phyloP scores from a whole-genome alignment of 2,329 filamentous ascomycete species.

The Stagonosporopsis vannaccii region DNA sequence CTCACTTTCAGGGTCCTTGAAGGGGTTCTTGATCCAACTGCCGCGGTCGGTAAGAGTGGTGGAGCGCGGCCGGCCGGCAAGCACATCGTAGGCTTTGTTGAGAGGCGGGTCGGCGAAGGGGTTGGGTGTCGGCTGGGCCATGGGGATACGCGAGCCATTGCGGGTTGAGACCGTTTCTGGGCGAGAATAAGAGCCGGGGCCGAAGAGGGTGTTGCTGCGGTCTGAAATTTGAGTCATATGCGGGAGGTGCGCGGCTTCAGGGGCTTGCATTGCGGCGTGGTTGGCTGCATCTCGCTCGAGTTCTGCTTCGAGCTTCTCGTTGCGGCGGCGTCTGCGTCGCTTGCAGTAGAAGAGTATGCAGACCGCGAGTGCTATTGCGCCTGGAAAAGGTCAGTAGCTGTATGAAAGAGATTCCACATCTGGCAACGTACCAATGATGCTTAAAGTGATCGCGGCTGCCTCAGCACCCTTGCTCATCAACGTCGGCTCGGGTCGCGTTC shows the following conservation, averaged over 20 bases:
- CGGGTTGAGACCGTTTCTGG: constrained; percentile 45
- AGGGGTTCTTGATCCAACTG: constrained; percentile 46
- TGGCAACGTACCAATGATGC: constrained; percentile 37
- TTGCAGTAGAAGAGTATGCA: constrained; percentile 33
- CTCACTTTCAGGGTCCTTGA: constrained; percentile 43
- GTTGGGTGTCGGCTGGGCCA: constrained; percentile 41
- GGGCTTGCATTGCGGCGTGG: constrained; percentile 24
- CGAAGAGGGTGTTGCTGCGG: constrained; percentile 39
- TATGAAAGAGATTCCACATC: too few relatives aligned
- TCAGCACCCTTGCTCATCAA: constrained; percentile 40
- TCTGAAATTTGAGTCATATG: constrained; percentile 36
- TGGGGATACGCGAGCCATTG: constrained; percentile 28
- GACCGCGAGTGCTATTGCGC: constrained; percentile 37
- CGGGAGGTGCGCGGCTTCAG: constrained; percentile 34
- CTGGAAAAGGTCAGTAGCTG: constrained; percentile 23
- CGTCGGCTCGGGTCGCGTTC: constrained; percentile 18
- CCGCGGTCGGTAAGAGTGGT: constrained; percentile 47
- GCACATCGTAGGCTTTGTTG: constrained; percentile 48
- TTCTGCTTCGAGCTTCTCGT: constrained; percentile 30
- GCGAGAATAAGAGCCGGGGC: constrained; percentile 32
- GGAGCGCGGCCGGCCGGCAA: constrained; percentile 40
- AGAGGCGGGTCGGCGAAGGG: constrained; percentile 46
- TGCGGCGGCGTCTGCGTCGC: constrained; percentile 30
- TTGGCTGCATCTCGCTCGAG: constrained; percentile 39
- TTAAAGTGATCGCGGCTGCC: constrained; percentile 41